These are phyloP conservation scores for Amaranthus cruentus DNA, from an alignment of 148 eudicot species.

Conservation along the genomic window DNA sequence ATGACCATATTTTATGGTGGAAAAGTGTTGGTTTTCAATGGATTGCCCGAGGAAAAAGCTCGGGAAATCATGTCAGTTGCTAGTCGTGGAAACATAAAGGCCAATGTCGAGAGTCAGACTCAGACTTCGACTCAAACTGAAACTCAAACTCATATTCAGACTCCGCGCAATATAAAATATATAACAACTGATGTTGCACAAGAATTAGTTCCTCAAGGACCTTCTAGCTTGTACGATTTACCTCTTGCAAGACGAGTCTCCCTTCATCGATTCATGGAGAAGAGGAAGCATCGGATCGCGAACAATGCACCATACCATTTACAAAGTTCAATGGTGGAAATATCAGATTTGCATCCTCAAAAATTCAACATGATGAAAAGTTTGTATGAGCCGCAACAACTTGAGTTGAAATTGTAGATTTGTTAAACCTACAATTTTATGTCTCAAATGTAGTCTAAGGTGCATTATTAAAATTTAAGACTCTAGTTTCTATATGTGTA, in stretches of 20 bases:
- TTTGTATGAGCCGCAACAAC: constrained; percentile 17
- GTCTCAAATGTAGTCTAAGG: no score
- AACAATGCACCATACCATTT: constrained; percentile 33
- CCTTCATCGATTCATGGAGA: constrained; percentile 61
- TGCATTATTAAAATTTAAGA: no score
- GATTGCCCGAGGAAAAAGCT: constrained; percentile 43
- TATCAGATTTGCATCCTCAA: neutral
- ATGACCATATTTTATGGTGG: constrained; percentile 76
- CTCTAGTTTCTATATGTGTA: no score
- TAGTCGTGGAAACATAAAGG: constrained; percentile 4
- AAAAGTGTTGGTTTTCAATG: constrained; percentile 50
- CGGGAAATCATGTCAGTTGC: constrained; percentile 44
- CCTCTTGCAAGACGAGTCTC: constrained; percentile 68
- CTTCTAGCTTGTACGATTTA: constrained; percentile 30
- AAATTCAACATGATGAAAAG: neutral
- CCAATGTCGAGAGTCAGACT: neutral
- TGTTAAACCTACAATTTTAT: neutral
- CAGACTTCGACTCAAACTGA: no score
- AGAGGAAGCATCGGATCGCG: constrained; percentile 55
- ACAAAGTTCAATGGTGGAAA: neutral
- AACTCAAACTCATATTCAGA: neutral
- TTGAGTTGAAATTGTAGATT: constrained; percentile 22
- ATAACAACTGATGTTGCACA: neutral
- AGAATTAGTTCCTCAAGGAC: neutral
- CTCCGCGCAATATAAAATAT: neutral